Base-by-base conservation (phyloP, 495 filamentous ascomycete genomes). In the Penicilliopsis zonata region DNA sequence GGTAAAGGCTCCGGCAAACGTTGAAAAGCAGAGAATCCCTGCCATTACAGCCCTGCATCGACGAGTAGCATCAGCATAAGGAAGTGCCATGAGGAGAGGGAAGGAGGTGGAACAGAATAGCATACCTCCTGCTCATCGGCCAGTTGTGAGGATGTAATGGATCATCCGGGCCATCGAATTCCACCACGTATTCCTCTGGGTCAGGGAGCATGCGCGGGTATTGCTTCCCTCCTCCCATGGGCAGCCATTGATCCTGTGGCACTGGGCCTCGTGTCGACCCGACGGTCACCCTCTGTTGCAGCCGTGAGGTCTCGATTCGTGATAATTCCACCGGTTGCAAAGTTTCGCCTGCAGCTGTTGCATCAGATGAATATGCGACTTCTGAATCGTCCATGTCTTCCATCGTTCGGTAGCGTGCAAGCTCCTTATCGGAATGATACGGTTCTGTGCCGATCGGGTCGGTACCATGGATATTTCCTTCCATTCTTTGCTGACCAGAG, bases 81-180 rank as follows among this genome's bases (percentile, higher is more conserved):
- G 5, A 18, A 35, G 3, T 18, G 13, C 10, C 13, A 2, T 18
- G 9, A 5, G 22, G 3, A 18, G 9, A 23, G 4, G 18, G 14
- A 14, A 2, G 0, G 14, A 31, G 18, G 13, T 15, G 3, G 6
- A 12, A 15, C 33, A 38, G 41, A 9, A 42, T 30, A 22, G 35
- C 47, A 18, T 34, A 62, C 54, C 53, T 50, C 8, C 25, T 35
- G n/a, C 40, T 18, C 0, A 54, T 36, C 3, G 48, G 40, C 66
- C 69, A 74, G 45, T 74, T 76, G 38, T 67, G 59, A 3, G 70
- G 66, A 41, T 76, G 60, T 5, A 47, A 20, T 0, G 67, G 67
- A 41, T 74, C 69, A 23, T 65, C 44, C 1, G 38, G 31, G 0
- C 68, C 69, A 13, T 68, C 57, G 33, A 71, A 74, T 28, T 72